phyloP scores from a whole-genome alignment of 2,329 filamentous ascomycete genomes.

The Colletotrichum falcatum region DNA sequence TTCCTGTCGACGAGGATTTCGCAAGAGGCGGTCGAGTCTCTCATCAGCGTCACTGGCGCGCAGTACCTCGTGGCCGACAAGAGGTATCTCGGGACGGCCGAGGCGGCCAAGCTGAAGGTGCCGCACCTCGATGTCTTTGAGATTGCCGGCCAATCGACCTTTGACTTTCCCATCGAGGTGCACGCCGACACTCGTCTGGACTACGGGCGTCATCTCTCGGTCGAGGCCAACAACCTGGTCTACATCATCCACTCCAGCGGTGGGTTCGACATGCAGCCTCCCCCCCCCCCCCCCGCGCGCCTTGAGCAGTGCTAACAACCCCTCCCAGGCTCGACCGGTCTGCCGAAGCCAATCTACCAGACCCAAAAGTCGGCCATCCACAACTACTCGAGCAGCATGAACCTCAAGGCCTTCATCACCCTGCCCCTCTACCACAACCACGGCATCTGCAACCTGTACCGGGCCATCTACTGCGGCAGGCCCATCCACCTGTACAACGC shows the following conservation, averaged over 20 bases:
- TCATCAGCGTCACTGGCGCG: slow-evolving; percentile 46
- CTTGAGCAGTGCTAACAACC: slow-evolving; percentile 32
- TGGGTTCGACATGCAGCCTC: slow-evolving; percentile 32
- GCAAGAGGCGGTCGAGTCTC: slow-evolving; percentile 48
- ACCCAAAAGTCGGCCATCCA: slow-evolving; percentile 63
- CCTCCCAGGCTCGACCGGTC: slow-evolving; percentile 65
- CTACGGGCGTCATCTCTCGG: slow-evolving; percentile 47
- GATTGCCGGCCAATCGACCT: slow-evolving; percentile 45
- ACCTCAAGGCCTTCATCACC: slow-evolving; percentile 64
- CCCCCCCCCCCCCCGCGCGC: too few species aligned
- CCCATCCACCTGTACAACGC: slow-evolving; percentile 66
- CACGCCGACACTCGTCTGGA: slow-evolving; percentile 48
- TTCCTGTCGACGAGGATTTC: slow-evolving; percentile 53
- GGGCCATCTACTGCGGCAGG: slow-evolving; percentile 63
- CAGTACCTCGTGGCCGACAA: slow-evolving; percentile 45
- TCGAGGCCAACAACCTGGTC: slow-evolving; percentile 44
- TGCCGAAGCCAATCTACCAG: slow-evolving; percentile 73
- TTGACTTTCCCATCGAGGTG: slow-evolving; percentile 49
- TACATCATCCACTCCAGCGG: slow-evolving; percentile 53
- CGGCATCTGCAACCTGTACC: slow-evolving; percentile 66
- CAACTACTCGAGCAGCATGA: slow-evolving; percentile 56
- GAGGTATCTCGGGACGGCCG: slow-evolving; percentile 44
- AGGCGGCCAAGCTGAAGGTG: slow-evolving; percentile 39
- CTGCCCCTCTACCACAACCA: slow-evolving; percentile 71
- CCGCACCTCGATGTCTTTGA: slow-evolving; percentile 43